Evolutionary conservation across 1,284 basidiomycete genomes (phyloP), one percentile per base, ranked within the genome.

Genomic region (Anthracocystis panici-leucophaei): DNA sequence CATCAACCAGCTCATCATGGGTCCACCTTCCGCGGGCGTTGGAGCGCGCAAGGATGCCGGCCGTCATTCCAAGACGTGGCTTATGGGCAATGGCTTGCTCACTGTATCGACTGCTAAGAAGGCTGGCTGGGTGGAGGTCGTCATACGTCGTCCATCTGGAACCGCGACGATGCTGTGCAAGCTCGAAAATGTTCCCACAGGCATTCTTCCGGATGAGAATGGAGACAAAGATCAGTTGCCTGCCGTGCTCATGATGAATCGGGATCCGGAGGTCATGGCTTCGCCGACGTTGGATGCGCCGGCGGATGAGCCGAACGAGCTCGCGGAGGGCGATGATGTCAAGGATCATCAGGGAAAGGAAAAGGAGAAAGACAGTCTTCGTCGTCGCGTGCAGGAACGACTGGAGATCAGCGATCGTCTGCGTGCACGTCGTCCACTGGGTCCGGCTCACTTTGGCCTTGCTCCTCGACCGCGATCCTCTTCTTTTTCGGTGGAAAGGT

Each of bases 81-180:
- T 97, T 27, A 86, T 93, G 60, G 95, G 95, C 0, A 91, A 94
- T 76, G 91, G 93, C 0, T 89, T 99, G 51, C 87, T 99, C 54
- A 95, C 95, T 1, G 89, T 98, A 50, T 91, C 91, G 12, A 87
- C 91, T 0, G 88, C 97, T 41, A 87, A 89, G 8, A 89, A 91
- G 65, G 88, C 90, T 1, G 95, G 95, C 3, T 98, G 96, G 96
- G 89, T 95, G 25, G 94, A 96, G 82, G 90, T 98, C 8, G 86
- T 92, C 40, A 91, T 92, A 0, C 90, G 95, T 9, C 89, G 97
- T 20, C 92, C 97, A 0, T 97, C 95, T 0, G 97, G 97, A 5
- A 91, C 92, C 65, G 93, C 93, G 0, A 84, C 86, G 29, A 91
- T 98, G 82, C 87, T 97, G n/a, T 93, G 92, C 84, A 91, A 93